Conservation (phyloP, 179 eudicot species). For the Patellifolia procumbens region DNA sequence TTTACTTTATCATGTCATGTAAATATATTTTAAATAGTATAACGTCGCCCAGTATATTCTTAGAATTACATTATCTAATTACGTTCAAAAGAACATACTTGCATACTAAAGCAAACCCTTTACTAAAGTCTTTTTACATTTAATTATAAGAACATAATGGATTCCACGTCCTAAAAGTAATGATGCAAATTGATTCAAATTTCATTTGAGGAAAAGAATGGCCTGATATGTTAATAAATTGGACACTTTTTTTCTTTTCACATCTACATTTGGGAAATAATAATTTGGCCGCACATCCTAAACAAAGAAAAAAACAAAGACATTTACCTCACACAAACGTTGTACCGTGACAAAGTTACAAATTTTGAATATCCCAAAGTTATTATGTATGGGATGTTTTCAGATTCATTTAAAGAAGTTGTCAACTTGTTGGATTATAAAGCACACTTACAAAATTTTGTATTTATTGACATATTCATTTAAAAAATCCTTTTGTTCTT, state of each 20-base stretch:
- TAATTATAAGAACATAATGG: neutral
- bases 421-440: too few species aligned
- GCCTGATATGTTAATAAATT: neutral
- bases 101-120: neutral
- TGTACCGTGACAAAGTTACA: too few species aligned
- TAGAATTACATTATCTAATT: neutral
- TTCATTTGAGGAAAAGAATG: slow-evolving; percentile 6
- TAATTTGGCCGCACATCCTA: neutral
- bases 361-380: too few species aligned
- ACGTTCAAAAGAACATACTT: slow-evolving; percentile 4
- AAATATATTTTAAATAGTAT: neutral
- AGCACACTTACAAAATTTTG: too few species aligned
- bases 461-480: too few species aligned
- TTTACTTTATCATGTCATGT: slow-evolving; percentile 1
- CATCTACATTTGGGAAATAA: neutral
- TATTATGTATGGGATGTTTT: too few species aligned
- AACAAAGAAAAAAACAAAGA: neutral
- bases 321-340: too few species aligned
- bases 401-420: too few species aligned
- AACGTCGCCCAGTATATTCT: neutral
- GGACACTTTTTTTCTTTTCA: neutral
- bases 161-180: slow-evolving; percentile 20
- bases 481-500: too few species aligned
- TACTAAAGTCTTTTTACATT: neutral
- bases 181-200: slow-evolving; percentile 6